Evolutionary conservation across 2,329 filamentous ascomycete species (phyloP), one percentile per base, ranked within the genome.

Genomic region (Hymenoscyphus occultus): DNA sequence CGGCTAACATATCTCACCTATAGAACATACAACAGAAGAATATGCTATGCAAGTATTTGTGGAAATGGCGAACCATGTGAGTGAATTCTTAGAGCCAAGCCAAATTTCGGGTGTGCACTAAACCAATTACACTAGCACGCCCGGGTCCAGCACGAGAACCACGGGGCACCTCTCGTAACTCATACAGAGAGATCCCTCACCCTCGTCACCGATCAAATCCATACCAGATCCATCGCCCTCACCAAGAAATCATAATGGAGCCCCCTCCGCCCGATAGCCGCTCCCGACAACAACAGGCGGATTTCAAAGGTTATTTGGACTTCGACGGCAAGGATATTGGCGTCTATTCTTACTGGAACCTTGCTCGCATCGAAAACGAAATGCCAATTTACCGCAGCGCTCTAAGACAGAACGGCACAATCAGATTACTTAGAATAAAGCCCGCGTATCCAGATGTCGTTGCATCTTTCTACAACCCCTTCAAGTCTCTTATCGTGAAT

Each of bases 301-400:
- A 63, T 39, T 63, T 13, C 28, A 63, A 63, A 45, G 54, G 28
- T 7, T 57, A 39, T 19, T 54, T 63, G 28, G 61, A 63, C 39
- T 45, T 58, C 28, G 61, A 63, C 51, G 28, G 61, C 19, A 10
- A 56, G 12, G 10, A 6, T 22, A 14, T n/a, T 1, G 42, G 32
- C 28, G n/a, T 63, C 22, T 45, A 58, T 28, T 57, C 51, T 7
- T 63, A 58, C 61, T 63, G 61, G 61, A 63, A 63, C 13, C 22
- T 63, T 7, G 19, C 39, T 19, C 19, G 22, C 35, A 32, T 48
- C 56, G 61, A 63, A 31, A n/a, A 58, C 6, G 57, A 22, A 13
- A 48, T 63, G n/a, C 22, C 61, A 14, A 12, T 42, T 39, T 63
- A 56, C 39, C 61, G n/a, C 54, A 45, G 31, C 14, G 22, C 16